Base-by-base conservation (phyloP, 306 rosid genomes). In the Dalbergia cultrata region DNA sequence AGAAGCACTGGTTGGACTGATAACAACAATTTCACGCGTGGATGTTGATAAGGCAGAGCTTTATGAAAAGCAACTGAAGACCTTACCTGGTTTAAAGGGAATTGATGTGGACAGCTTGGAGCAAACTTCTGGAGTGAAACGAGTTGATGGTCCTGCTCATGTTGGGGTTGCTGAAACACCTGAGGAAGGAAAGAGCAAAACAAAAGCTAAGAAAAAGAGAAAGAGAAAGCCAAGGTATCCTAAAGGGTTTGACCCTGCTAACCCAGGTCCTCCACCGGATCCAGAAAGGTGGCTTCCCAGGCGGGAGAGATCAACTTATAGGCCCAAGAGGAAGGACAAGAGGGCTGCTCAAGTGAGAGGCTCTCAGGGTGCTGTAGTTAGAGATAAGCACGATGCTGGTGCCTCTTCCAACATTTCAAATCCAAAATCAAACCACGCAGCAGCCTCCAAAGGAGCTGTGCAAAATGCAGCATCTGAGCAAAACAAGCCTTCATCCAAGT, bases 211-310 rank as follows among this genome's bases (percentile, higher is more conserved):
- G 94, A 93, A 86, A 76, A 95, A 93, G 93, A 88, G 99, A 82
- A 93, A 93, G 92, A 92, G 99, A 89, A 95, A 95, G 91, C 98
- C 97, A 57, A 91, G 80, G 87, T 95, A 95, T 84, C 99, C 98
- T 49, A 95, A 91, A 87, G 98, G 99, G 79, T 95, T 88, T 81
- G 97, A 95, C 82, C 98, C 97, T 9, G 93, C 91, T 11, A 95
- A 93, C 77, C 98, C 98, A 45, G 99, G 99, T 77, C 98, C 99
- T 61, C 94, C 94, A 31, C 99, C 98, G 3, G 99, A 95, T 82
- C 99, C 99, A 16, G 98, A 93, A 81, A 89, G 99, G 80, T 95
- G 99, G 99, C 99, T 95, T 82, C 99, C 99, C 14, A 95, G 80
- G 91, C 88, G 98, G 78, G 98, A 95, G 77, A 91, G 99, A 74